Conservation (phyloP, 2,329 filamentous ascomycete species). For the Chaetomium sp. region DNA sequence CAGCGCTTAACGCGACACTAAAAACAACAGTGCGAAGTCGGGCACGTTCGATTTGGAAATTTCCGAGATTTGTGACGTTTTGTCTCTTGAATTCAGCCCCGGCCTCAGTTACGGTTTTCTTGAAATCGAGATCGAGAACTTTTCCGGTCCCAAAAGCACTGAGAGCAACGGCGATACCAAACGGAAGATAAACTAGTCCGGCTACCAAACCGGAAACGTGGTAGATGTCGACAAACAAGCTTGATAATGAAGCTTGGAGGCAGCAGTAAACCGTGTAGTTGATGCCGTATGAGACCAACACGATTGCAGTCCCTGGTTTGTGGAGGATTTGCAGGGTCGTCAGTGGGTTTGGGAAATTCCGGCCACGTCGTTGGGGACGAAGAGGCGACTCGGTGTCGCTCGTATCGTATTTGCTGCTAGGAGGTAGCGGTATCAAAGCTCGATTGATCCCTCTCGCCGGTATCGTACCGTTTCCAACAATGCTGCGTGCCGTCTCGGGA, state of each 20-base stretch:
- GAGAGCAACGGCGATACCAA: not conserved
- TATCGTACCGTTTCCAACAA: not conserved
- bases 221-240: constrained; percentile 1
- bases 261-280: constrained; percentile 3
- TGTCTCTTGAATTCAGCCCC: not conserved
- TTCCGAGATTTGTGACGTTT: not conserved
- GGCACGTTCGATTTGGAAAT: not conserved
- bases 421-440: not conserved
- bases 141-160: not conserved
- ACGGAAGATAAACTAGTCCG: not conserved
- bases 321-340: not conserved
- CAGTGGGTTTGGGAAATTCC: not conserved
- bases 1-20: not conserved
- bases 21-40: not conserved
- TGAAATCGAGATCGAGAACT: not conserved
- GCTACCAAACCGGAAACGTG: not conserved
- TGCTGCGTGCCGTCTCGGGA: not conserved
- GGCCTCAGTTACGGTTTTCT: not conserved
- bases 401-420: not conserved
- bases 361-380: not conserved
- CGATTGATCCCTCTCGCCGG: not conserved
- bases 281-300: not conserved
- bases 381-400: not conserved
- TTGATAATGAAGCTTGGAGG: not conserved
- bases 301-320: not conserved